phyloP scores from a whole-genome alignment of 2,329 filamentous ascomycete species.

The Ceratocystis huliohia region DNA sequence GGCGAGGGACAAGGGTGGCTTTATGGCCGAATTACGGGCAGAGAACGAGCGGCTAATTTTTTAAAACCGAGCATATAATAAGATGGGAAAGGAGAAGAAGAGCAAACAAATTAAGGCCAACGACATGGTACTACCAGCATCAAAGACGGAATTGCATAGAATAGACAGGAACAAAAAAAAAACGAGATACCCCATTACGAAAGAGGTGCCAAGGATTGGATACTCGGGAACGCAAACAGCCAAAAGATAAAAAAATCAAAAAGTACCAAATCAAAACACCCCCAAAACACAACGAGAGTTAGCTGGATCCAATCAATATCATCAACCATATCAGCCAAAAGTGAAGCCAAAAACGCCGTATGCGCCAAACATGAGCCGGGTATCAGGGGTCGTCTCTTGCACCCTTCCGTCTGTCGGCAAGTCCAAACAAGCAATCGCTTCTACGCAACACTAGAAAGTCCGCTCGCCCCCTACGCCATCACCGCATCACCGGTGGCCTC shows the following conservation, averaged over 20 bases:
- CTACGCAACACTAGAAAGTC: neutral
- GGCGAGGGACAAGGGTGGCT: conserved; percentile 62
- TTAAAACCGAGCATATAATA: conserved; percentile 8
- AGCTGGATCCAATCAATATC: conserved; percentile 10
- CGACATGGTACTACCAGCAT: neutral
- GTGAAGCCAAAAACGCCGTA: neutral
- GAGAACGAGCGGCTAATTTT: conserved; percentile 57
- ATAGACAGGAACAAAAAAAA: conserved; percentile 4
- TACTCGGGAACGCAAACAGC: neutral
- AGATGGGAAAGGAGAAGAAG: neutral
- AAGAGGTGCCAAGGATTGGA: neutral
- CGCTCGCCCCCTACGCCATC: conserved; percentile 26
- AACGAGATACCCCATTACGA: conserved; percentile 19
- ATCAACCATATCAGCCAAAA: conserved; percentile 7
- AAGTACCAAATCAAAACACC: neutral
- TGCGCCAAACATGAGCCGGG: conserved; percentile 2
- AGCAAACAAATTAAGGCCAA: neutral
- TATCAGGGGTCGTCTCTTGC: neutral
- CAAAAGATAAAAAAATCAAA: neutral
- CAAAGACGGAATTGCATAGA: neutral
- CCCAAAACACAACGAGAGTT: neutral
- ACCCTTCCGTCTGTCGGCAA: neutral
- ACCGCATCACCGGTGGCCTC: conserved; percentile 85
- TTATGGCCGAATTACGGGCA: conserved; percentile 64
- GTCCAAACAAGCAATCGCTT: conserved; percentile 9